These are phyloP conservation scores for Globisporangium middletonii DNA, from an alignment of 352 stramenopile species.

Conservation along the genomic window DNA sequence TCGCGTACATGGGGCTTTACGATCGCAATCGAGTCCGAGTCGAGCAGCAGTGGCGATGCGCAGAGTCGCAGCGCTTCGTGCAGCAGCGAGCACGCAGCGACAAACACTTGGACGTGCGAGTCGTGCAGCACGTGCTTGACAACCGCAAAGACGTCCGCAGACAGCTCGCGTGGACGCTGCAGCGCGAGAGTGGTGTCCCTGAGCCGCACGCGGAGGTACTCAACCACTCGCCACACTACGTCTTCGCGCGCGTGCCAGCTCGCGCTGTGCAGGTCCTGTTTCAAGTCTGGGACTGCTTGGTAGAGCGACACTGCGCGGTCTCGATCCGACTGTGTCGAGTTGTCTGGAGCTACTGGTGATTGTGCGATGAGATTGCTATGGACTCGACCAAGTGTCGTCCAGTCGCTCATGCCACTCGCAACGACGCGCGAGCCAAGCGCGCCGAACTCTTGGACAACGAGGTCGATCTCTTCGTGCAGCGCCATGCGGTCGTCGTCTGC, in stretches of 20 bases:
- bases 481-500: slow-evolving; percentile 7
- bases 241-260: slow-evolving; percentile 23
- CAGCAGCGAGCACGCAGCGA: slow-evolving; percentile 21
- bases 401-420: background rate
- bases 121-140: slow-evolving; percentile 12
- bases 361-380: too few species aligned
- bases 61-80: slow-evolving; percentile 3
- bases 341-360: too few species aligned
- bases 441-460: slow-evolving; percentile 7
- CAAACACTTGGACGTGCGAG: slow-evolving; percentile 19
- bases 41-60: background rate
- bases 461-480: slow-evolving; percentile 11
- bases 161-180: too few species aligned
- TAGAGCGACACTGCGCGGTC: background rate
- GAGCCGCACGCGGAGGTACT: slow-evolving; percentile 2
- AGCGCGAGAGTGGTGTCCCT: too few species aligned
- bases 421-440: slow-evolving; percentile 1
- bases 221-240: slow-evolving; percentile 19
- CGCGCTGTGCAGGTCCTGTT: background rate
- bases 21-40: background rate
- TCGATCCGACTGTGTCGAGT: too few species aligned
- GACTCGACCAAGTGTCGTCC: too few species aligned
- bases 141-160: slow-evolving; percentile 10
- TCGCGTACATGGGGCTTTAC: slow-evolving; percentile 2
- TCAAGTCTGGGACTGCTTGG: background rate